Conservation (phyloP, 768 basidiomycete species). For the Kwoniella bestiolae region DNA sequence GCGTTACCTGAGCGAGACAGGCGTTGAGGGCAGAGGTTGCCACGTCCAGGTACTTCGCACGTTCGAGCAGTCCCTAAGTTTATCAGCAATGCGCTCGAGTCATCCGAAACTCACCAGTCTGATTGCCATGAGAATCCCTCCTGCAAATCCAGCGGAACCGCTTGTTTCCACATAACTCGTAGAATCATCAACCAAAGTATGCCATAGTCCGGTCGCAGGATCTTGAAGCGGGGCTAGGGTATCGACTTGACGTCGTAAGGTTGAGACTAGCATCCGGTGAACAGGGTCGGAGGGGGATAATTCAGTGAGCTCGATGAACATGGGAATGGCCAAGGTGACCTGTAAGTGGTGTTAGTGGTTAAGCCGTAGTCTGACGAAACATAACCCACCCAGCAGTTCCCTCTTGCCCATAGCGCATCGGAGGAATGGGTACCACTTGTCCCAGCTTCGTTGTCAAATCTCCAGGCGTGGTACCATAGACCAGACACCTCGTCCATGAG, state of each 20-base stretch:
- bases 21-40: slow-evolving; percentile 39
- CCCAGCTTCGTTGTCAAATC: slow-evolving; percentile 36
- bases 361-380: no score
- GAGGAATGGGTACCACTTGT: slow-evolving; percentile 49
- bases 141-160: slow-evolving; percentile 51
- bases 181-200: slow-evolving; percentile 63
- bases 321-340: slow-evolving; percentile 42
- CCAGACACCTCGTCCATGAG: slow-evolving; percentile 52
- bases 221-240: slow-evolving; percentile 62
- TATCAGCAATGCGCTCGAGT: background rate
- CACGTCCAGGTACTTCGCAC: slow-evolving; percentile 18
- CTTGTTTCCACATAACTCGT: slow-evolving; percentile 62
- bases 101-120: slow-evolving; percentile 21
- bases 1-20: slow-evolving; percentile 61
- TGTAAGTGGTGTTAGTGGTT: no score
- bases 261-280: slow-evolving; percentile 60
- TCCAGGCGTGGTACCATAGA: slow-evolving; percentile 55
- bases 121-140: slow-evolving; percentile 40
- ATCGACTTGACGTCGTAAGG: slow-evolving; percentile 62
- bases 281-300: slow-evolving; percentile 60
- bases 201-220: slow-evolving; percentile 62
- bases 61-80: slow-evolving; percentile 24
- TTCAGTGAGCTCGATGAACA: slow-evolving; percentile 40
- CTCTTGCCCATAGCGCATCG: slow-evolving; percentile 64
- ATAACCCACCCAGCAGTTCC: slow-evolving; percentile 62